Evolutionary conservation across 768 basidiomycete genomes (phyloP).

Genomic region (Amanita thiersii): DNA sequence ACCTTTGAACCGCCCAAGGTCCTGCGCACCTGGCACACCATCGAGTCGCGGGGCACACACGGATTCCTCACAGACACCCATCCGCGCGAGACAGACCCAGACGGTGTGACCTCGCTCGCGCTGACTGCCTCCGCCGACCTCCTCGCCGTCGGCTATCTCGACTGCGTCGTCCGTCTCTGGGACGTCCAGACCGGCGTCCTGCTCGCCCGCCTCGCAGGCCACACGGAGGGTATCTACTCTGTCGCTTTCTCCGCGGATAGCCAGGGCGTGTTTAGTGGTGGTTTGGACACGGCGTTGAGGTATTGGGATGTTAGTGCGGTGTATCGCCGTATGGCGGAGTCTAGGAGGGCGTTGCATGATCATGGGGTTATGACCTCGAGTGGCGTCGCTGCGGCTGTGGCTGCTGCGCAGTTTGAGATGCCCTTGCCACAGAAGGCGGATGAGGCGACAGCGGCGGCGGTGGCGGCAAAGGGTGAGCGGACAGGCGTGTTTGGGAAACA

Average conservation of each 20-base stretch:
- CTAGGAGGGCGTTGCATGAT: too few species aligned
- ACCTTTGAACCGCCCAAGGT: slow-evolving; percentile 16
- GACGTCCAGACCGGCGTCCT: slow-evolving; percentile 54
- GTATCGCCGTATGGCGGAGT: too few species aligned
- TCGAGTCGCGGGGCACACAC: too few species aligned
- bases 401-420: too few species aligned
- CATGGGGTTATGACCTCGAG: too few species aligned
- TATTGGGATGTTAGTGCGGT: slow-evolving; percentile 79
- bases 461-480: slow-evolving; percentile 30
- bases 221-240: slow-evolving; percentile 76
- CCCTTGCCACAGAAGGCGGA: slow-evolving; percentile 49
- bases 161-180: slow-evolving; percentile 71
- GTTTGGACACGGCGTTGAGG: slow-evolving; percentile 77
- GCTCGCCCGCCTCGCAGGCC: slow-evolving; percentile 65
- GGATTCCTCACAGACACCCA: slow-evolving; percentile 23
- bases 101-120: slow-evolving; percentile 32
- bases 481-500: slow-evolving; percentile 74
- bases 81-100: slow-evolving; percentile 39
- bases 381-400: too few species aligned
- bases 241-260: slow-evolving; percentile 93
- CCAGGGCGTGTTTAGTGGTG: slow-evolving; percentile 80
- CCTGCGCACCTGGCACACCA: slow-evolving; percentile 32
- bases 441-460: slow-evolving; percentile 28
- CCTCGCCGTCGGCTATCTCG: slow-evolving; percentile 58
- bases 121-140: slow-evolving; percentile 57